Conservation (phyloP, 2,329 filamentous ascomycete genomes). For the Alternaria angustiovoidea region DNA sequence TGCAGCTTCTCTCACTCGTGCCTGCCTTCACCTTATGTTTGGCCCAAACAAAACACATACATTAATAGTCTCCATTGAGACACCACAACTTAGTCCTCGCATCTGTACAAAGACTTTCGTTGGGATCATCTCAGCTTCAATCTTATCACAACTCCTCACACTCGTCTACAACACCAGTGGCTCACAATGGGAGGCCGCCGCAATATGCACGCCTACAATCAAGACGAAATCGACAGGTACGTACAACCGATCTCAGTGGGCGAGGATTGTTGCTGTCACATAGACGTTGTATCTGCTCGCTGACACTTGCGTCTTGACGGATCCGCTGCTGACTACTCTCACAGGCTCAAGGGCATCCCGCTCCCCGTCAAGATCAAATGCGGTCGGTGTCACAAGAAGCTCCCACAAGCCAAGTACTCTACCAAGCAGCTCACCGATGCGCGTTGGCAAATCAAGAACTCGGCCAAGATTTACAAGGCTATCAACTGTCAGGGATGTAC, state of each 20-base stretch:
- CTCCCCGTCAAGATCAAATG: conserved; percentile 54
- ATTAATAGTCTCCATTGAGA: not conserved
- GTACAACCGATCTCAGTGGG: not conserved
- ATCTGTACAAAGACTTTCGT: not conserved
- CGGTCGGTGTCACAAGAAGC: conserved; percentile 55
- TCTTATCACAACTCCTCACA: not conserved
- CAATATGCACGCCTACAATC: conserved; percentile 16
- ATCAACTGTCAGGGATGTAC: conserved; percentile 58
- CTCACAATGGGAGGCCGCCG: conserved; percentile 9
- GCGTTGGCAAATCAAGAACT: conserved; percentile 25
- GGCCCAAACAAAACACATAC: conserved; percentile 8
- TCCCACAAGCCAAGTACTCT: conserved; percentile 53
- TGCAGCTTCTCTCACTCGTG: not conserved
- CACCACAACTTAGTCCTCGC: not conserved
- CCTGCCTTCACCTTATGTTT: conserved; percentile 14
- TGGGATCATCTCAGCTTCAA: not conserved
- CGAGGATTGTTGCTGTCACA: too few relatives aligned
- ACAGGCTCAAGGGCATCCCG: conserved; percentile 29
- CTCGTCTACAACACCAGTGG: not conserved
- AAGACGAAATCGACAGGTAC: conserved; percentile 24
- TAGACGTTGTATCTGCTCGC: too few relatives aligned
- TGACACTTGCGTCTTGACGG: not conserved
- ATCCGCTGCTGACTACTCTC: not conserved
- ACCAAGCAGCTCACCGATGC: conserved; percentile 56
- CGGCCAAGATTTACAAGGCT: conserved; percentile 24